Evolutionary conservation across 768 basidiomycete genomes (phyloP), one percentile per base, ranked within the genome.

Genomic region (Suillus variegatus): DNA sequence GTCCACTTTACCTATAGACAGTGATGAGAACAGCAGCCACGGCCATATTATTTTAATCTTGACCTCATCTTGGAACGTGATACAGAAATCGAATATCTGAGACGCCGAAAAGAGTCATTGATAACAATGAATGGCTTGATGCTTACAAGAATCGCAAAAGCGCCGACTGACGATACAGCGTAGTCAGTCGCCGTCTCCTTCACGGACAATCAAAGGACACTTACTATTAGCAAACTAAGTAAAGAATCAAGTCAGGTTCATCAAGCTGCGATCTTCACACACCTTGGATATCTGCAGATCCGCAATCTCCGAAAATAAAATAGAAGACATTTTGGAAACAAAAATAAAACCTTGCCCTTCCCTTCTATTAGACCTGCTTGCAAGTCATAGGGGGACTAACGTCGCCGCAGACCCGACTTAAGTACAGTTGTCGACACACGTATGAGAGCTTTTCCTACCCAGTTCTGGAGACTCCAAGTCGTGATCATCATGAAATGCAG

Each of bases 231-330:
- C 64, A 62, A 68, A 68, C 72, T 72, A 36, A 18, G 13, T 40
- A 6, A 18, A 28, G 38, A 10, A 61, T 28, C 32, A n/a, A 36
- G 13, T 57, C 8, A 14, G 61, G 20, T 8, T 9, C 4, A 28
- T 28, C 49, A 25, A 56, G 32, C n/a, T 35, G 62, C 12, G 12
- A 10, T 56, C 38, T 6, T 32, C 16, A 43, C 69, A 3, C 28
- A 62, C 72, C 46, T 71, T 64, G 47, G 65, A 44, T 40, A 60
- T 65, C 35, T 72, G 69, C 44, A 72, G 60, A 38, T 67, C 71
- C 40, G 47, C 60, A 58, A 49, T 2, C 55, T 65, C 54, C 16
- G 67, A 54, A 4, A 6, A 16, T 10, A 66, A 52, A 38, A 65
- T 18, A 20, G 35, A 63, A 60, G 57, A 43, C 57, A 60, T 60